Evolutionary conservation across 352 stramenopile genomes (phyloP), one percentile per base, ranked within the genome.

Genomic region (Phytophthora melonis): DNA sequence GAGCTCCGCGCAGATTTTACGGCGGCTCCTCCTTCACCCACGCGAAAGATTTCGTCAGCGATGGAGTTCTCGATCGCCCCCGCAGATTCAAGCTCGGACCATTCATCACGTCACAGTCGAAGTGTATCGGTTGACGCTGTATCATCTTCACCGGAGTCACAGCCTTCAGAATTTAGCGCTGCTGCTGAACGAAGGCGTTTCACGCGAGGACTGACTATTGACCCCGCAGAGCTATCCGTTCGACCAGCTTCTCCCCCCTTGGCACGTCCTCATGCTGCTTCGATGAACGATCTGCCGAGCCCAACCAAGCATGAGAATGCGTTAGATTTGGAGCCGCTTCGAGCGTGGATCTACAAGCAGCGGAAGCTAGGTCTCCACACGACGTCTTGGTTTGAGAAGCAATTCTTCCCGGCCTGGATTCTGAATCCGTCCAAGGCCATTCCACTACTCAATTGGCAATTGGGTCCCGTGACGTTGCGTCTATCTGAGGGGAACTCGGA

Each of bases 391-490:
- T 67, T 80, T 49, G 73, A 80, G 21, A 77, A 71, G 27, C 58
- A 77, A 34, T 71, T 75, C 11, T 77, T 80, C 34, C 64, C 69
- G 41, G 16, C 43, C 47, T 74, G 54, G 47, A 4, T 80, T 52
- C 56, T 74, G n/a, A 56, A 77, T 69, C 43, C 68, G 43, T 52
- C 47, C 11, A 64, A 65, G 21, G 41, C 66, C 14, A 60, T 89
- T 16, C 87, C 87, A 3, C 57, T 88, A 8, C 36, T 92, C 13
- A 93, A 93, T 58, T 93, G 83, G 83, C 80, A 78, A 32, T 52
- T 92, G 4, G 84, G 84, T 3, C 68, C 72, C 0, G 63, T 93
- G 19, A 82, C 77, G 7, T 8, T 92, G 0, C 66, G 70, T 7
- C 58, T 93, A 1, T 80, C 80, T 7, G 75, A 82, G 39, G 77